Percentiles rank a stretch among this genome's conserved stretches.
These are phyloP conservation scores for Lactarius hatsudake DNA, from an alignment of 768 basidiomycete species.

Conservation along the genomic window DNA sequence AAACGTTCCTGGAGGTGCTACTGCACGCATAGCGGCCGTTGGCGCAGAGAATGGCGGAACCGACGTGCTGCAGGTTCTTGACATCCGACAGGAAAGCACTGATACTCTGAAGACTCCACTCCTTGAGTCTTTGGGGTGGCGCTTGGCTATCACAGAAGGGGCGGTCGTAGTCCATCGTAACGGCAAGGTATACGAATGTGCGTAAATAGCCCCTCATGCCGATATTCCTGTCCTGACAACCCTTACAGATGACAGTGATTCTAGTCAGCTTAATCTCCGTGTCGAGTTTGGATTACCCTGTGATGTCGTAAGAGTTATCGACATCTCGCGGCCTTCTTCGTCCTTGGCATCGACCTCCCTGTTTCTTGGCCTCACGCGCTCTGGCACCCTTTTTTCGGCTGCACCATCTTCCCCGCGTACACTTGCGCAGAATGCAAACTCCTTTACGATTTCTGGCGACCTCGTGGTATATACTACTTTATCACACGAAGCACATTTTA, in stretches of 20 bases:
- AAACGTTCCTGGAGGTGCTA: background rate
- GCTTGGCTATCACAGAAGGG: conserved; percentile 29
- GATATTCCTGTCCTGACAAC: conserved; percentile 1
- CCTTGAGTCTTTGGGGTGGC: conserved; percentile 32
- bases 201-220: conserved; percentile 1
- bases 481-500: conserved; percentile 76
- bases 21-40: conserved; percentile 17
- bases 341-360: background rate
- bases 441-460: conserved; percentile 67
- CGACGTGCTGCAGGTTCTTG: conserved; percentile 20
- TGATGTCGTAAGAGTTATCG: conserved; percentile 11
- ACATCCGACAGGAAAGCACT: background rate
- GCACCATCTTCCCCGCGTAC: conserved; percentile 24
- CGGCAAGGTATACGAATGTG: conserved; percentile 24
- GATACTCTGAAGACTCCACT: background rate
- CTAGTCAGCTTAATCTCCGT: background rate
- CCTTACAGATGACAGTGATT: conserved; percentile 10
- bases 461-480: conserved; percentile 86
- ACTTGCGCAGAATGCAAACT: conserved; percentile 59
- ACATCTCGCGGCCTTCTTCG: background rate
- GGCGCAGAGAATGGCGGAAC: conserved; percentile 10
- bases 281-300: conserved; percentile 21
- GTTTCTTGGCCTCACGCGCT: conserved; percentile 21
- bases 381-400: conserved; percentile 14
- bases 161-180: conserved; percentile 10